Base-by-base conservation (phyloP, 2,329 filamentous ascomycete species). In the Alternaria postmessia region DNA sequence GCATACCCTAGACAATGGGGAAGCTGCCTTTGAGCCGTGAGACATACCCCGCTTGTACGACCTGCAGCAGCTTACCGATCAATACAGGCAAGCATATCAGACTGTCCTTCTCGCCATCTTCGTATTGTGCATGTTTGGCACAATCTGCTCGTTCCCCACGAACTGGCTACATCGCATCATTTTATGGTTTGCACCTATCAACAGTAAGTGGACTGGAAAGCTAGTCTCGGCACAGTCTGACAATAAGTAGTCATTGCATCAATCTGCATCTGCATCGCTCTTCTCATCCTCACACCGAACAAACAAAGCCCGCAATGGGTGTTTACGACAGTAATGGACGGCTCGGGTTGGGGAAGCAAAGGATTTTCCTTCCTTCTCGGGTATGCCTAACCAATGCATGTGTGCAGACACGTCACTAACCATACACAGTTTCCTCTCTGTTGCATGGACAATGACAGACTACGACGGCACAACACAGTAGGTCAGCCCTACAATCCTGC, bases 381-480 rank as follows among this genome's bases (percentile, higher is more conserved):
- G 57, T 86, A 79, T 51, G 78, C 81, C 22, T 14, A 51, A 22
- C 16, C 43, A 39, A 12, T 16, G 22, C 12, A n/a, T 12, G 34
- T 18, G 18, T 46, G 42, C 46, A 20, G 30, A 52, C 46, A 24
- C 30, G 26, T 43, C 47, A 41, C 64, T 66, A 61, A 68, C 22
- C 30, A 34, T 28, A 30, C 11, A 24, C 64, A 81, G 81, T 26
- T 86, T 86, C 65, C 74, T 86, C 6, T 85, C 84, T 16, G 84
- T 86, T 14, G 83, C 84, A 22, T 86, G 84, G 84, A 88, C 86
- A n/a, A 89, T 90, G 87, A 90, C 87, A 6, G 87, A 89, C 70
- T 89, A 89, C 71, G 87, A 89, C 66, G 87, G 85, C 46, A 90
- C 88, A 11, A 89, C 87, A 6, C 88, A 89, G 83, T 85, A 77